Evolutionary conservation across 768 basidiomycete species (phyloP), one percentile per base, ranked within the genome.

Genomic region (Auriculariales sp.): DNA sequence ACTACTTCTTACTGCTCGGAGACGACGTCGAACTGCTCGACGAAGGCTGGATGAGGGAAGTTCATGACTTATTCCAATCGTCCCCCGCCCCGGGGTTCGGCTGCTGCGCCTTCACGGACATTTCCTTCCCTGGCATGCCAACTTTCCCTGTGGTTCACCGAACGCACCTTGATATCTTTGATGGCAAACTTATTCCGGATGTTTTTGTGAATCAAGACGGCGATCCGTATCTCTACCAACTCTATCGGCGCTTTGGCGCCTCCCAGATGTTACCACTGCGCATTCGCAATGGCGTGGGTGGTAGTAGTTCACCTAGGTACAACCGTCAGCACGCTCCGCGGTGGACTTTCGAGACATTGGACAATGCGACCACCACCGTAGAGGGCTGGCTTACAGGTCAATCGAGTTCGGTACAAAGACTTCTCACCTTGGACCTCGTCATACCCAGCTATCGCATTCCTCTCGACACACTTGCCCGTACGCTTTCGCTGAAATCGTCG

Each of bases 171-270:
- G 70, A 77, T 28, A 71, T 77, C 36, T 79, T 80, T 54, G 51
- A 59, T 0, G 74, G 75, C 3, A 58, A 67, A 10, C 64, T 78
- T 22, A 57, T 80, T 12, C 77, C 78, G 0, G 63, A 71, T 12
- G 54, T 61, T 22, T 79, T 78, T 57, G 58, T 76, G 35, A 78
- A 78, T 52, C 78, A 79, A 57, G 78, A 78, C 45, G 75, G 74
- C 0, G 73, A 78, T 47, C 73, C 75, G 0, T 80, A 69, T 59
- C 56, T 80, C 1, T 79, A 67, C 58, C 79, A 78, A 58, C 66
- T 80, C 3, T 80, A 80, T 55, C 70, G 78, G 10, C 70, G 74
- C 4, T 79, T 72, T 68, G 70, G 67, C 7, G 71, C 71, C 45
- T 71, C 74, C 0, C 54, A 25, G 7, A 74, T 77, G 74, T 60